Evolutionary conservation across 2,329 filamentous ascomycete species (phyloP), one percentile per base, ranked within the genome.

Genomic region (Scedosporium apiospermum): DNA sequence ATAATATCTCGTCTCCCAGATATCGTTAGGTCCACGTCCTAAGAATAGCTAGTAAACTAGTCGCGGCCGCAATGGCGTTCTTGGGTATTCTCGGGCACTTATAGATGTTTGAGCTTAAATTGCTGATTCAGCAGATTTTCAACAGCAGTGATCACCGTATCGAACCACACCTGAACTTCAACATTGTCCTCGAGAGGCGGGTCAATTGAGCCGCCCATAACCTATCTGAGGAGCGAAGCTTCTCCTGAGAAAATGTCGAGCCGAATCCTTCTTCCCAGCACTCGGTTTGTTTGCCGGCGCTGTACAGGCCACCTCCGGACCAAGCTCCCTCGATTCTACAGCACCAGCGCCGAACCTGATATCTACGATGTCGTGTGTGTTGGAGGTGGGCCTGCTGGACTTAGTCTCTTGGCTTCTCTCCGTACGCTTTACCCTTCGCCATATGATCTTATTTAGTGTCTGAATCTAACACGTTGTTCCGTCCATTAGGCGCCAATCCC

Each of bases 291-390:
- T 62, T 84, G 60, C 60, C 49, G 60, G 16, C 16, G 60, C 23
- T 61, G 60, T 44, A 57, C 60, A 12, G 18, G 46, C 30, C 60
- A 61, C 30, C 46, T 61, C 49, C 49, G 60, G 30, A 23, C 27
- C 10, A 51, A 51, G 23, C 30, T 57, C 7, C 60, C 60, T 12
- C 51, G 60, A 41, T 61, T 30, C 30, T 61, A 61, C 30, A 61
- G 46, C 21, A 59, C 57, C 18, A 71, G 61, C 72, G 72, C 64
- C 71, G 79, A 64, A 67, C 74, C 46, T 10, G 90, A 96, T 67
- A 87, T 96, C 69, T 97, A 95, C 78, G 92, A 96, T 82, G 89
- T 96, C 38, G 91, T 96, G 65, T 95, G 91, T 69, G 89, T 96
- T 62, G 92, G 92, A 65, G 93, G 92, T 65, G 92, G 93, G 4